A percentile compares a stretch with the other conserved stretches of the same genome.
Evolutionary conservation across 176 grass and related monocot species (phyloP).

Genomic region (Triticum timopheevii): DNA sequence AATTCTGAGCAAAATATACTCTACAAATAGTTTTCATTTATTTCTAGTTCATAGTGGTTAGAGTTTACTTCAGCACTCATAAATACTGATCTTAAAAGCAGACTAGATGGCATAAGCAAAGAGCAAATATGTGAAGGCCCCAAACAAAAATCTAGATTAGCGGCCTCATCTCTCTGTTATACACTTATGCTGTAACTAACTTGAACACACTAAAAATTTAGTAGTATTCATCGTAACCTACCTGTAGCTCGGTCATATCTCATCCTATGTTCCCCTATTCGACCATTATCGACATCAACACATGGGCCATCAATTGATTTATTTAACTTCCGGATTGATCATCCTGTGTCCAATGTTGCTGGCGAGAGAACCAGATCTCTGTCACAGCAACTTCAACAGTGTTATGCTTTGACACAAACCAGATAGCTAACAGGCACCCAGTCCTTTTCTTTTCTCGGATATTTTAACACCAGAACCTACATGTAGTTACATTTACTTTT

Average conservation of each 20-base stretch:
- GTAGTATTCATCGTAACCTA: neutral
- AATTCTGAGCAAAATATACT: neutral
- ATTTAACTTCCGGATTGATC: neutral
- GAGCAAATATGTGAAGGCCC: neutral
- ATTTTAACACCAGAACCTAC: neutral
- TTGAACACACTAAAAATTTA: neutral
- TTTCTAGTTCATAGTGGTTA: neutral
- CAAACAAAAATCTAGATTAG: neutral
- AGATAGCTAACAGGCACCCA: neutral
- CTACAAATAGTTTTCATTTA: neutral
- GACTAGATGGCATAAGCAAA: neutral
- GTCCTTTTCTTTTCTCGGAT: neutral
- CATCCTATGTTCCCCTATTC: neutral
- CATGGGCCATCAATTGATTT: neutral
- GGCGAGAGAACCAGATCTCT: neutral
- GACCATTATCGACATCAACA: neutral
- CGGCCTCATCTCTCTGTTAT: neutral
- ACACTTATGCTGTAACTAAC: neutral
- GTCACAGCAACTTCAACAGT: neutral
- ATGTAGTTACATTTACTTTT: neutral
- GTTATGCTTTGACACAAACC: neutral
- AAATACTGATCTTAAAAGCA: neutral
- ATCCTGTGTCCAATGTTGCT: neutral
- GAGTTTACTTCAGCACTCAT: neutral
- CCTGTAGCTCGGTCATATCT: neutral